Percentiles rank a stretch among this genome's conserved stretches.
phyloP scores from a whole-genome alignment of 441 rosid species.

The Bocquillonia castaneifolia region DNA sequence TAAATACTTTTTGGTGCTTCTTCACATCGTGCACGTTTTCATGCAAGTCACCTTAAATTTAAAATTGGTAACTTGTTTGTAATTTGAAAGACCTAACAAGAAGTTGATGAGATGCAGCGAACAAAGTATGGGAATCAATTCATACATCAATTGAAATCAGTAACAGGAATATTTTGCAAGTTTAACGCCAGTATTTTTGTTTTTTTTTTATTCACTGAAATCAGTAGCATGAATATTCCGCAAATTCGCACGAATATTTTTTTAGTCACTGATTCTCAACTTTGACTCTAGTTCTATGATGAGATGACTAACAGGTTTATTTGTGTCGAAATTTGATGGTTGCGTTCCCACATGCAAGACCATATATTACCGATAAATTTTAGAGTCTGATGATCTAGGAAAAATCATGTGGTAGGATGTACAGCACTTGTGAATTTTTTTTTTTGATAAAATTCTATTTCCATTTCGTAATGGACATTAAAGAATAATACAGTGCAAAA shows the following conservation, averaged over 20 bases:
- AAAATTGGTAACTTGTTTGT: background rate
- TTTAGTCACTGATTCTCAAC: background rate
- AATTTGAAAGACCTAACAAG: background rate
- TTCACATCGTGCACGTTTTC: background rate
- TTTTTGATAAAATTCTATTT: background rate
- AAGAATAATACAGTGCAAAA: background rate
- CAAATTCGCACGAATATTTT: no score
- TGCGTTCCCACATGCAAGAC: background rate
- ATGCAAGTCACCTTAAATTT: background rate
- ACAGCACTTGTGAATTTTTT: background rate
- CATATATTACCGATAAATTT: background rate
- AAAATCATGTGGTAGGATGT: background rate
- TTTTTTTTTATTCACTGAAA: slow-evolving; percentile 8
- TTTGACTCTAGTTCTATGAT: background rate
- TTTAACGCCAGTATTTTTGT: no score
- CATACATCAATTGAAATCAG: background rate
- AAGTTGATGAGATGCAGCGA: background rate
- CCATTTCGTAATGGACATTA: background rate
- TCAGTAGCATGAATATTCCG: background rate
- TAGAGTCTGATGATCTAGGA: background rate
- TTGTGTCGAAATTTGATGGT: background rate
- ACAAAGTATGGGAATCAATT: background rate
- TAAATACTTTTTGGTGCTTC: background rate
- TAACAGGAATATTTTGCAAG: background rate
- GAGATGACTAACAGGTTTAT: background rate